Evolutionary conservation across 352 stramenopile species (phyloP), one percentile per base, ranked within the genome.

Genomic region (Globisporangium heterothallicum): DNA sequence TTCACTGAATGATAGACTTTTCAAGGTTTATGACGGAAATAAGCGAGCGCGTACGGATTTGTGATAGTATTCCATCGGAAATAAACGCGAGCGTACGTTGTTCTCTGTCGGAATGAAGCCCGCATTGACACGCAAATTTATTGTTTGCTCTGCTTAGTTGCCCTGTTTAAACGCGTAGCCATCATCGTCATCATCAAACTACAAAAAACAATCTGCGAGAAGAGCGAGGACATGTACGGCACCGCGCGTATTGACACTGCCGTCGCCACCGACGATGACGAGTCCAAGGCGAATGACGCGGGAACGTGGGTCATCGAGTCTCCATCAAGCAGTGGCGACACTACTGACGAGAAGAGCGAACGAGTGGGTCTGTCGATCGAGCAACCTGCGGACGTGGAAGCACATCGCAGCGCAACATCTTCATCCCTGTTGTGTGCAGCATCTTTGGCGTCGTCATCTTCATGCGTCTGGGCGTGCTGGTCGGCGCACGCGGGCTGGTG

Each of bases 381-480:
- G n/a, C 3, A 18, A 16, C 32, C 32, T 16, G 32, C 32, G 2
- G 32, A 38, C 19, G 50, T 30, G 5, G 50, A 58, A 30, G 30
- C 29, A 2, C 41, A 58, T 34, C 40, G 40, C 41, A 58, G 50
- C 53, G 53, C 53, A 67, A 68, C 53, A 65, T 68, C 22, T 73
- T 78, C 50, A 53, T 71, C 35, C 72, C 72, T 7, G 70, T 80
- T 9, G 67, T 73, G 26, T 76, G 61, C 60, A 76, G 67, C 24
- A 74, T 84, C 59, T 74, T 84, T 47, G 70, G 67, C 54, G 67
- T 79, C 24, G 66, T 78, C 45, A 64, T 84, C 51, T 77, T 84
- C 52, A 77, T 84, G 61, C 66, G 70, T 2, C 58, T 84, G 22
- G 72, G 69, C 3, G 34, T 58, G 19, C 56, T 78, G 18, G 67